Conservation (phyloP, 2,329 filamentous ascomycete species). For the Pseudocercospora vitis region DNA sequence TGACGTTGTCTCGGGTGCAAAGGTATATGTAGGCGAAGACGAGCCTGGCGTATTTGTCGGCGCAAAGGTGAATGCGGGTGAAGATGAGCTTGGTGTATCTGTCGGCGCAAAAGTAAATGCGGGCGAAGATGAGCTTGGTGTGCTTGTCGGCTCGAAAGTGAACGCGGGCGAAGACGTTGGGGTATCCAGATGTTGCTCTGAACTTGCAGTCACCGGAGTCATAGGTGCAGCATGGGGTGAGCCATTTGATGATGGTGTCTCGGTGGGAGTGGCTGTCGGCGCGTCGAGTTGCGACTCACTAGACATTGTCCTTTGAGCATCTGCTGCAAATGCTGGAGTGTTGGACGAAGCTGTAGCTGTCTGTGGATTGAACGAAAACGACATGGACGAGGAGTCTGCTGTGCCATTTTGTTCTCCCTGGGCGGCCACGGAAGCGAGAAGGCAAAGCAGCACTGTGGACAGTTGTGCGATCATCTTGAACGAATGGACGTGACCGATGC, state of each 20-base stretch:
- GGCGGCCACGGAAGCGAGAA: conserved; percentile 14
- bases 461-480: conserved; percentile 20
- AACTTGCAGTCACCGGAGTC: conserved; percentile 10
- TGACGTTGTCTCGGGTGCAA: not conserved
- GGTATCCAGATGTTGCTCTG: conserved; percentile 4
- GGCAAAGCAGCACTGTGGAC: conserved; percentile 14
- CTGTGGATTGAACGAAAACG: not conserved
- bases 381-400: not conserved
- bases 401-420: conserved; percentile 2
- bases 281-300: not conserved
- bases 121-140: not conserved
- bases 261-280: not conserved
- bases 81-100: not conserved
- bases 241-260: not conserved
- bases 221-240: not conserved
- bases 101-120: conserved; percentile 4
- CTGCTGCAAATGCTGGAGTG: not conserved
- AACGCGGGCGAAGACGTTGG: conserved; percentile 2
- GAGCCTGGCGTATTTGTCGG: not conserved
- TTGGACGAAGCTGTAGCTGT: not conserved
- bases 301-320: not conserved
- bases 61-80: conserved; percentile 5
- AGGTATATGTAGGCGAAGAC: conserved; percentile 4
- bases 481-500: conserved; percentile 25
- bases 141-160: not conserved